phyloP scores from a whole-genome alignment of 768 basidiomycete species.

The Suillus bovinus region DNA sequence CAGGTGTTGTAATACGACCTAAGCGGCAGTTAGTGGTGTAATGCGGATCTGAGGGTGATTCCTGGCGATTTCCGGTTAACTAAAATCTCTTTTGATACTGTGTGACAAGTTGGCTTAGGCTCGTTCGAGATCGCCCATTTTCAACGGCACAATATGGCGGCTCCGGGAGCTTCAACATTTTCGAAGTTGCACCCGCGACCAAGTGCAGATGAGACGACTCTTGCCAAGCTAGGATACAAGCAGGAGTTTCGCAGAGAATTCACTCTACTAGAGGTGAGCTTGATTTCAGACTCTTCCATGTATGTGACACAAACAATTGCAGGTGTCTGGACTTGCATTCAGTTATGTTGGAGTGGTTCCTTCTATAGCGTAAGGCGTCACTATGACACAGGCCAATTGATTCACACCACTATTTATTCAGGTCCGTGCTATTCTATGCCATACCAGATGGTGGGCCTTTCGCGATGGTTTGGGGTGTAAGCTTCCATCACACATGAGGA shows the following conservation, averaged over 20 bases:
- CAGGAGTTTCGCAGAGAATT: neutral
- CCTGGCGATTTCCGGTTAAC: neutral
- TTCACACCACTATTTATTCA: neutral
- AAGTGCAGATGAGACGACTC: neutral
- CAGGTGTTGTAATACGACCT: too few relatives aligned
- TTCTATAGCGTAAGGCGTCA: neutral
- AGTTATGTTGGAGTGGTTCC: neutral
- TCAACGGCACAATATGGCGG: neutral
- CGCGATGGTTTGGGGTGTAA: neutral
- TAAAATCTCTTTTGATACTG: neutral
- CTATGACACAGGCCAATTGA: neutral
- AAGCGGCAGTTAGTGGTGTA: too few relatives aligned
- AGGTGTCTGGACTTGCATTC: too few relatives aligned
- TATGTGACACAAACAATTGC: too few relatives aligned
- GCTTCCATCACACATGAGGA: neutral
- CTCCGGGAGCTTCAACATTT: neutral
- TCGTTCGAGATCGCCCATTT: neutral
- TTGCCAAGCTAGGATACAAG: neutral
- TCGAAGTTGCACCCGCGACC: neutral
- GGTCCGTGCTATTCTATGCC: too few relatives aligned
- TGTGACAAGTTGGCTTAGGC: neutral
- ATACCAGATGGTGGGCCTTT: neutral
- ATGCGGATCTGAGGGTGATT: neutral
- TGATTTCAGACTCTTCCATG: too few relatives aligned
- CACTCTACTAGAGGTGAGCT: neutral